Evolutionary conservation across 768 basidiomycete species (phyloP).

Genomic region (Mycena olivaceomarginata): DNA sequence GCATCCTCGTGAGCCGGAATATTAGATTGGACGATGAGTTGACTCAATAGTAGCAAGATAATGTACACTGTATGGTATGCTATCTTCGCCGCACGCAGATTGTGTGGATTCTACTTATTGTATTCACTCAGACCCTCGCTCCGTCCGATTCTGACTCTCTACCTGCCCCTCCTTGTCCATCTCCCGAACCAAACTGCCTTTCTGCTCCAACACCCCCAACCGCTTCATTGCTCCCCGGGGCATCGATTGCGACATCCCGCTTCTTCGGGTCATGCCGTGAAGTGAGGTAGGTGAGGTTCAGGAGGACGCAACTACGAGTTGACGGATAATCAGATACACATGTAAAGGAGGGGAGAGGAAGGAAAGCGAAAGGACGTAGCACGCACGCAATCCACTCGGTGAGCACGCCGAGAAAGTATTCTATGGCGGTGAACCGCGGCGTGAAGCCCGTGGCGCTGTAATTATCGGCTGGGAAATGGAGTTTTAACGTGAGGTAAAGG

Average conservation of each 20-base stretch:
- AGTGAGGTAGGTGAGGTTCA: constrained; percentile 21
- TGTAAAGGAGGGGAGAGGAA: constrained; percentile 17
- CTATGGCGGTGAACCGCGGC: constrained; percentile 41
- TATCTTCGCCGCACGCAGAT: too few relatives aligned
- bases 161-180: too few relatives aligned
- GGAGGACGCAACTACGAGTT: background rate
- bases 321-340: background rate
- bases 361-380: background rate
- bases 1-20: too few relatives aligned
- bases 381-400: constrained; percentile 47
- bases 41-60: too few relatives aligned
- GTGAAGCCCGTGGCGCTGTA: constrained; percentile 31
- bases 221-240: too few relatives aligned
- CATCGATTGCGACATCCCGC: background rate
- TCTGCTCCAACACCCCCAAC: too few relatives aligned
- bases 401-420: constrained; percentile 47
- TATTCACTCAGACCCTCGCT: too few relatives aligned
- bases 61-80: too few relatives aligned
- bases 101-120: too few relatives aligned
- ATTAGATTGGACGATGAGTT: too few relatives aligned
- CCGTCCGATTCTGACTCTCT: too few relatives aligned
- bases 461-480: constrained; percentile 10
- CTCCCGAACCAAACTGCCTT: too few relatives aligned
- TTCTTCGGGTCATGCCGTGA: constrained; percentile 17
- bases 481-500: background rate